These are phyloP conservation scores for Polychaeton citri DNA, from an alignment of 2,329 filamentous ascomycete species.

Conservation along the genomic window DNA sequence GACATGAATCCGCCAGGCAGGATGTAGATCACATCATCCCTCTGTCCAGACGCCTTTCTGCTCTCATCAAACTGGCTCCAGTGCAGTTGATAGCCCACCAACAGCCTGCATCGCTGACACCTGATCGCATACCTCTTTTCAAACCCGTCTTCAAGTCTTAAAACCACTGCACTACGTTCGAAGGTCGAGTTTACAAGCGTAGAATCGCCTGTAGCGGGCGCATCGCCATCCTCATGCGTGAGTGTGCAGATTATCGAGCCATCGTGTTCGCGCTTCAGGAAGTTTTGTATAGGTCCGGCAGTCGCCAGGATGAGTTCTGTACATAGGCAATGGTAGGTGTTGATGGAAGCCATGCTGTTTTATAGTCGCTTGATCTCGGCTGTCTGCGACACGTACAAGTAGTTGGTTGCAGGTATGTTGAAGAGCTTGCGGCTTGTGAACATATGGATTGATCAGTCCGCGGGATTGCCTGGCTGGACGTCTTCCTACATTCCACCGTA, in stretches of 20 bases:
- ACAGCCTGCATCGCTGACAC: conserved; percentile 48
- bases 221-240: conserved; percentile 6
- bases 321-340: conserved; percentile 53
- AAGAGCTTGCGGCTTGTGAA: no score
- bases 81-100: conserved; percentile 50
- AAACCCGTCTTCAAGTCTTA: conserved; percentile 42
- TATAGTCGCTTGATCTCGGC: no score
- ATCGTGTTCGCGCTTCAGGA: conserved; percentile 43
- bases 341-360: conserved; percentile 1
- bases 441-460: no score
- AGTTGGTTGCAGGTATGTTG: no score
- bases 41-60: conserved; percentile 18
- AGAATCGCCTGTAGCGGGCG: conserved; percentile 5
- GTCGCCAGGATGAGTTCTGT: conserved; percentile 50
- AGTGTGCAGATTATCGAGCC: conserved; percentile 45
- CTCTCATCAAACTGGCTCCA: conserved; percentile 31
- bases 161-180: conserved; percentile 5
- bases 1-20: conserved; percentile 46
- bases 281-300: conserved; percentile 36
- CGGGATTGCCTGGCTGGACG: no score
- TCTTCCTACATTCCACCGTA: no score
- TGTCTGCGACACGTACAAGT: no score
- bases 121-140: conserved; percentile 49
- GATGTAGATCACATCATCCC: conserved; percentile 43
- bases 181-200: conserved; percentile 7